Percentiles rank a stretch among this genome's conserved stretches.
Conservation (phyloP, 2,329 filamentous ascomycete species). For the Didymosphaeria variabile region DNA sequence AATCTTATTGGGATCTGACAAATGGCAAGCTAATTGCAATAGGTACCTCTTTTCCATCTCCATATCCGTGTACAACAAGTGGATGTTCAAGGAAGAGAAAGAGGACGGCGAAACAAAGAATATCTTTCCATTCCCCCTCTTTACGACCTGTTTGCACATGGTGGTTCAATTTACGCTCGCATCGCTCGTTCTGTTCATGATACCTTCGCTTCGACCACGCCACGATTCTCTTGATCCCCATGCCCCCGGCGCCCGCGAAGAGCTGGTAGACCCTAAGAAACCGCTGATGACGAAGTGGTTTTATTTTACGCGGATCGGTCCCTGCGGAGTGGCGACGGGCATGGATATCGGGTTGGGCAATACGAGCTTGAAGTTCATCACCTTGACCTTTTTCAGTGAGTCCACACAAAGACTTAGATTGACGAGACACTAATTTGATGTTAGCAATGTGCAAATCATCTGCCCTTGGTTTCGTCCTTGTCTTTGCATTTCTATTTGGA, state of each 20-base stretch:
- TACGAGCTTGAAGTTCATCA: slow-evolving; percentile 94
- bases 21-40: slow-evolving; percentile 25
- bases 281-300: slow-evolving; percentile 85
- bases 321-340: slow-evolving; percentile 90
- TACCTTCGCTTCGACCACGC: slow-evolving; percentile 82
- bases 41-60: slow-evolving; percentile 85
- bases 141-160: slow-evolving; percentile 96
- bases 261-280: slow-evolving; percentile 55
- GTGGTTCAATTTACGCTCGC: slow-evolving; percentile 85
- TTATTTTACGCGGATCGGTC: slow-evolving; percentile 89
- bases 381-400: slow-evolving; percentile 88
- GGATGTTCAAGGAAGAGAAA: slow-evolving; percentile 84
- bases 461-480: slow-evolving; percentile 89
- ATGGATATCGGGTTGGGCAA: slow-evolving; percentile 97
- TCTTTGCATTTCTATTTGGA: slow-evolving; percentile 94
- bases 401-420: background rate
- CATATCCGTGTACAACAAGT: slow-evolving; percentile 89
- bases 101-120: slow-evolving; percentile 46
- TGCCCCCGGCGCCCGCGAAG: slow-evolving; percentile 35
- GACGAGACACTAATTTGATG: slow-evolving; percentile 26
- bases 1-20: background rate
- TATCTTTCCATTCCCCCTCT: slow-evolving; percentile 93
- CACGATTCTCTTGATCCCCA: slow-evolving; percentile 52
- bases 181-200: slow-evolving; percentile 77
- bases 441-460: slow-evolving; percentile 96